A percentile compares a stretch with the other conserved stretches of the same genome.
phyloP scores from a whole-genome alignment of 441 rosid species.

The Populus hybrid region DNA sequence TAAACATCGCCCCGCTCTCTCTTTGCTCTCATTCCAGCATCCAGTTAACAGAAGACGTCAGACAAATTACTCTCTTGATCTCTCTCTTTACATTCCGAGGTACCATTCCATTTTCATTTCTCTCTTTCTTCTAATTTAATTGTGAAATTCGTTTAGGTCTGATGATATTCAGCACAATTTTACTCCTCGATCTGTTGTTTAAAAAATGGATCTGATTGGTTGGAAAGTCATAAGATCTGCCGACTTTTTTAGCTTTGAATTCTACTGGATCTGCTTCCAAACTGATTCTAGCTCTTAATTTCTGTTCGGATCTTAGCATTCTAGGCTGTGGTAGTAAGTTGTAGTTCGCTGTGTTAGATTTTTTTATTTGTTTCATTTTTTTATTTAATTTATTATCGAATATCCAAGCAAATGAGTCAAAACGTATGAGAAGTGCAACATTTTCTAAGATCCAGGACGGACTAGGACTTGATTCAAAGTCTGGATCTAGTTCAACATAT shows the following conservation, averaged over 20 bases:
- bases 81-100: not conserved
- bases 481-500: not conserved
- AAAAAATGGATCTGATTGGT: not conserved
- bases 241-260: not conserved
- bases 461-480: not conserved
- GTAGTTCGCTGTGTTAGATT: not conserved
- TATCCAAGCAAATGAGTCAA: not conserved
- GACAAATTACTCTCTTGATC: no score
- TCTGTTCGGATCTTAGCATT: not conserved
- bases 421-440: not conserved
- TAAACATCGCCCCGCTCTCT: constrained; percentile 2
- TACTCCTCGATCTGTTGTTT: not conserved
- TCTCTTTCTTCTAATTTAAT: not conserved
- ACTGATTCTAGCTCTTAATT: not conserved
- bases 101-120: not conserved
- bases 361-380: not conserved
- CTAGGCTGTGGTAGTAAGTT: not conserved
- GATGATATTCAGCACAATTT: not conserved
- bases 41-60: not conserved
- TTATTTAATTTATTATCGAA: not conserved
- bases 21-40: not conserved
- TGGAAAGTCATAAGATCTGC: not conserved
- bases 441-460: not conserved
- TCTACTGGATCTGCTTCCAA: not conserved
- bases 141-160: not conserved